Base-by-base conservation (phyloP, 2,329 filamentous ascomycete genomes). In the Pseudogymnoascus sp. region DNA sequence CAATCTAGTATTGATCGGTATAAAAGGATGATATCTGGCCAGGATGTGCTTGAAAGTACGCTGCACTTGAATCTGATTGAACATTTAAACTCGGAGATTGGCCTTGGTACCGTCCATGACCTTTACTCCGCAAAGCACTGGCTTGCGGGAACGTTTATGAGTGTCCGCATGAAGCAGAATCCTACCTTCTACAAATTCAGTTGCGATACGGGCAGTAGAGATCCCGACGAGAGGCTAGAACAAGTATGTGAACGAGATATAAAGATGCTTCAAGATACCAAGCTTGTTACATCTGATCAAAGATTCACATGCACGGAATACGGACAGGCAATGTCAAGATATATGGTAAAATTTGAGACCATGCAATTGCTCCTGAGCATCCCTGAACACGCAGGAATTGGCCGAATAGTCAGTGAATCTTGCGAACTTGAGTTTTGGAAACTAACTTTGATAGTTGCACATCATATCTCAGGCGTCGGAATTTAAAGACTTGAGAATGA, bases 11-110 rank as follows among this genome's bases (percentile, higher is more conserved):
- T 84, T 5, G 70, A 79, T 1, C 81, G 83, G 60, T 96, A 95
- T 70, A 84, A 92, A 68, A 85, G 80, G 67, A 86, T 96, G 78
- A 83, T 90, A 1, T 87, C 88, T 0, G 90, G 90, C 0, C 80
- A 87, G 62, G 88, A 93, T 66, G 77, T 84, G 1, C 76, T 96
- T 1, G 91, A 96, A 72, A 96, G 91, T 73, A 86, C 82, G 17
- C 78, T 96, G 6, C 91, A 96, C 74, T 77, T 85, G 29, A 91
- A 93, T 68, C 76, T 96, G 0, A 87, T 93, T 59, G 90, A 93
- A 67, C 90, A 96, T 70, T 75, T 96, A 67, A 96, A 96, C 70
- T 91, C 91, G 1, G 91, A 96, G 70, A 88, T 93, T 59, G 87
- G 88, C 1, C 78, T 96, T 1, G 87, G 88, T 0, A 92, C 89